These are phyloP conservation scores for Aureobasidium melanogenum DNA, from an alignment of 2,329 filamentous ascomycete species.

Conservation along the genomic window DNA sequence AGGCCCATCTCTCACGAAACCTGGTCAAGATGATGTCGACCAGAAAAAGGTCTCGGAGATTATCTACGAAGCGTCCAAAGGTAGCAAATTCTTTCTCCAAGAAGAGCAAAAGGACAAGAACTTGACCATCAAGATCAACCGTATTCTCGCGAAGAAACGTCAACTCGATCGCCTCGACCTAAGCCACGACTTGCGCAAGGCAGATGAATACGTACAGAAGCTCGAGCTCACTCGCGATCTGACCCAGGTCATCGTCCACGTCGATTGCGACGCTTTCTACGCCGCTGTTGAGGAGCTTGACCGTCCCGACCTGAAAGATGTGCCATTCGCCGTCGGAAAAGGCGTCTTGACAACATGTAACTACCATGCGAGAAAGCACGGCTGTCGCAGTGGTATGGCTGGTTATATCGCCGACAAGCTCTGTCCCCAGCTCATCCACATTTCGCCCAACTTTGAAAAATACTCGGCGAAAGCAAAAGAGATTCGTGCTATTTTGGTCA, in stretches of 20 bases:
- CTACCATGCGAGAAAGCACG: conserved; percentile 82
- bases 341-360: conserved; percentile 68
- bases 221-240: conserved; percentile 74
- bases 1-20: conserved; percentile 86
- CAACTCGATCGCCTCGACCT: conserved; percentile 70
- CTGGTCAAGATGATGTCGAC: conserved; percentile 87
- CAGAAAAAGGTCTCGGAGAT: conserved; percentile 91
- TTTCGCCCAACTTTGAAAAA: conserved; percentile 83
- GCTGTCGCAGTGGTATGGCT: conserved; percentile 91
- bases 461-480: conserved; percentile 86
- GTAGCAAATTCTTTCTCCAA: conserved; percentile 90
- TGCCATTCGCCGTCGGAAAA: conserved; percentile 85
- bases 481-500: conserved; percentile 67
- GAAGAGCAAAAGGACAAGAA: conserved; percentile 75
- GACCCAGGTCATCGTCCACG: conserved; percentile 75
- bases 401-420: conserved; percentile 91
- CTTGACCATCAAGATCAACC: conserved; percentile 76
- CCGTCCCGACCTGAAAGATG: conserved; percentile 70
- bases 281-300: conserved; percentile 75
- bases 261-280: conserved; percentile 97
- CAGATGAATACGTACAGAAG: conserved; percentile 71
- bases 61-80: conserved; percentile 94
- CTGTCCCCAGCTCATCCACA: conserved; percentile 72
- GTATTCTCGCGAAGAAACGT: conserved; percentile 65
- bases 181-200: conserved; percentile 60